Conservation (phyloP, 164 flowering plant species). For the Taxillus chinensis region DNA sequence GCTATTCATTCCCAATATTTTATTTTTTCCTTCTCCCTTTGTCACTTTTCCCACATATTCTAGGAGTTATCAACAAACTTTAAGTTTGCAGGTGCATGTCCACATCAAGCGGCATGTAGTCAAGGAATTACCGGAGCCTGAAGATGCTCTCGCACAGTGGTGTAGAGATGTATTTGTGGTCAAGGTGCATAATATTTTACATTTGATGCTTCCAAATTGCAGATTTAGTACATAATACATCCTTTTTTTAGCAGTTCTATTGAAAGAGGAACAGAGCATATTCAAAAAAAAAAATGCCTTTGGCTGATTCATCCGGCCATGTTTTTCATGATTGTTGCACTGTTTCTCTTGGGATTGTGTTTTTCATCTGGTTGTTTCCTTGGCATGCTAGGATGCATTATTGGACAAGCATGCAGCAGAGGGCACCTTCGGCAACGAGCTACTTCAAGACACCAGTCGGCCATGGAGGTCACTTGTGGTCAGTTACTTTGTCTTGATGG, state of each 20-base stretch:
- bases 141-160: slow-evolving; percentile 58
- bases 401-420: slow-evolving; percentile 36
- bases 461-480: slow-evolving; percentile 38
- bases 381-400: slow-evolving; percentile 25
- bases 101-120: slow-evolving; percentile 58
- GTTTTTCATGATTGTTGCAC: background rate
- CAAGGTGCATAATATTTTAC: slow-evolving; percentile 27
- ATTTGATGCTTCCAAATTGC: background rate
- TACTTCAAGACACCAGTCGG: slow-evolving; percentile 28
- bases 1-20: background rate
- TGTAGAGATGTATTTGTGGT: slow-evolving; percentile 51
- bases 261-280: background rate
- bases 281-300: background rate
- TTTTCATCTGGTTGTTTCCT: background rate
- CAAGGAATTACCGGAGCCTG: slow-evolving; percentile 54
- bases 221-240: background rate
- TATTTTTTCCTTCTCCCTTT: background rate
- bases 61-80: background rate
- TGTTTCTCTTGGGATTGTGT: slow-evolving; percentile 5
- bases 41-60: background rate
- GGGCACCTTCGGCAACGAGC: slow-evolving; percentile 29
- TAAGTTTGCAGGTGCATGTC: slow-evolving; percentile 58
- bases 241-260: background rate
- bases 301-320: background rate
- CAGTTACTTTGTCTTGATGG: slow-evolving; percentile 1